Conservation (phyloP, 2,329 filamentous ascomycete genomes). For the Sporothrix schenckii region DNA sequence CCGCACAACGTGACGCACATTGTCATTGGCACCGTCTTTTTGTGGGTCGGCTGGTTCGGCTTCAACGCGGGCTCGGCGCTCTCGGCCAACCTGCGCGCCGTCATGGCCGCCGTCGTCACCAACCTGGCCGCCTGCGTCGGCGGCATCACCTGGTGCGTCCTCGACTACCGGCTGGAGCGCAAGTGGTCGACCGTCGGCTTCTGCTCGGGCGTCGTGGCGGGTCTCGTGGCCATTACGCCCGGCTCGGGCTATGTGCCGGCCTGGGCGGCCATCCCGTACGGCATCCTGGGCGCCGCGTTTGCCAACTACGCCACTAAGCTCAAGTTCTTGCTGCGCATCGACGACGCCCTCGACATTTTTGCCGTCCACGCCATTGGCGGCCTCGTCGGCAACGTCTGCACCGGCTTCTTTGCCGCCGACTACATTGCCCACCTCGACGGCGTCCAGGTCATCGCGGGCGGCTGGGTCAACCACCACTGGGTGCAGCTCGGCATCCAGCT, state of each 20-base stretch:
- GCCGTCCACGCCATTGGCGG: constrained; percentile 86
- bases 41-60: constrained; percentile 96
- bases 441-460: constrained; percentile 59
- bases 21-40: constrained; percentile 70
- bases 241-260: constrained; percentile 78
- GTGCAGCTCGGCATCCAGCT: constrained; percentile 72
- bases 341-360: constrained; percentile 89
- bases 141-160: constrained; percentile 79
- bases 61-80: constrained; percentile 90
- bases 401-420: constrained; percentile 75
- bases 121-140: constrained; percentile 82
- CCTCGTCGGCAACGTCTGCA: constrained; percentile 77
- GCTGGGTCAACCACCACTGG: constrained; percentile 72
- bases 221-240: constrained; percentile 84
- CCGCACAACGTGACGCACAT: constrained; percentile 76
- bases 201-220: constrained; percentile 86
- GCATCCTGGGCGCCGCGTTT: constrained; percentile 62
- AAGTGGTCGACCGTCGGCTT: constrained; percentile 95
- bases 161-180: constrained; percentile 87
- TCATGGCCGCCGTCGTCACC: constrained; percentile 88
- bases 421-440: constrained; percentile 77
- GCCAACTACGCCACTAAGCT: constrained; percentile 89
- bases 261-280: constrained; percentile 62
- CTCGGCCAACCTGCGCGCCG: constrained; percentile 78
- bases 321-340: constrained; percentile 72